A percentile compares a stretch with the other conserved stretches of the same genome.
Conservation (phyloP, 2,329 filamentous ascomycete species). For the Harringtonia lauricola region DNA sequence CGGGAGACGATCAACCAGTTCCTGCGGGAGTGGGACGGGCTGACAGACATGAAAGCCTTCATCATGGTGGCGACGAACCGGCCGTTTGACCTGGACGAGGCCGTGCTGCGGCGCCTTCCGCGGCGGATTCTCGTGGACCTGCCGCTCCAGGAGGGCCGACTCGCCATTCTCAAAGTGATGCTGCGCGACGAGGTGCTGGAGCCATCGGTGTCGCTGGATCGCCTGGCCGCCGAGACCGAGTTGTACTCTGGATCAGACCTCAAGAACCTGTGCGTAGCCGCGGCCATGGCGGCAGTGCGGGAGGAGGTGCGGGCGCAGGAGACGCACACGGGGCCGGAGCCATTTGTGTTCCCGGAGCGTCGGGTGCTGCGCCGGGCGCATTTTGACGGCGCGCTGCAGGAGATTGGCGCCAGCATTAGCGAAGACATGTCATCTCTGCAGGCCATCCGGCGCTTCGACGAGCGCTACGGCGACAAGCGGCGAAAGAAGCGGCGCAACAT, state of each 20-base stretch:
- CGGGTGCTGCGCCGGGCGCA: conserved; percentile 57
- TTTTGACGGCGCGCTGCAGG: conserved; percentile 75
- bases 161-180: conserved; percentile 56
- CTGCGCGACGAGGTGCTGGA: conserved; percentile 53
- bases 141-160: conserved; percentile 48
- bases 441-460: conserved; percentile 89
- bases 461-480: conserved; percentile 78
- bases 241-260: conserved; percentile 76
- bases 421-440: conserved; percentile 85
- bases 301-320: conserved; percentile 47
- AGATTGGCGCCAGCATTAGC: conserved; percentile 85
- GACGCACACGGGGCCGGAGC: conserved; percentile 23
- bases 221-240: conserved; percentile 56
- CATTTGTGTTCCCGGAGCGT: conserved; percentile 48
- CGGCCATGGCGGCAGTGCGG: conserved; percentile 66
- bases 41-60: conserved; percentile 71
- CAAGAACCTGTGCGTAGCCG: conserved; percentile 72
- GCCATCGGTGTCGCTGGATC: conserved; percentile 44
- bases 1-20: conserved; percentile 96
- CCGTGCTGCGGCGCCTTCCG: conserved; percentile 66
- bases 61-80: conserved; percentile 98
- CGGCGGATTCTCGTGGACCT: conserved; percentile 64
- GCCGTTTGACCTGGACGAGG: conserved; percentile 88
- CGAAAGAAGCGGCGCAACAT: conserved; percentile 45
- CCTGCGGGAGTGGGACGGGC: conserved; percentile 90